Evolutionary conservation across 306 rosid genomes (phyloP).

Genomic region (Geum urbanum): DNA sequence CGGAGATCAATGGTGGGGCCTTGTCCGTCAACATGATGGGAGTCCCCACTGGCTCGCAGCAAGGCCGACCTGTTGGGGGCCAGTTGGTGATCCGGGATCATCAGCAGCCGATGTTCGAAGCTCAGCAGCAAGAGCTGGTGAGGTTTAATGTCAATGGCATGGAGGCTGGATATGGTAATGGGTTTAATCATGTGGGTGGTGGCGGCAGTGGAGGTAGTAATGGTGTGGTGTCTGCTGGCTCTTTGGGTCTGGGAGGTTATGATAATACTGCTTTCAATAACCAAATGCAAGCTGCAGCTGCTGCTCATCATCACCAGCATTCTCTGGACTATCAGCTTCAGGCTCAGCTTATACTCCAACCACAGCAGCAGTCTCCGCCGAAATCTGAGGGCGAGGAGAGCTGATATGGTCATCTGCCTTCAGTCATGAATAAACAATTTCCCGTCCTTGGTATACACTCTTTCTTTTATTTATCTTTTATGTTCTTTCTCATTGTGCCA

Average conservation of each 20-base stretch:
- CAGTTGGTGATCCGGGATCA: conserved; percentile 54
- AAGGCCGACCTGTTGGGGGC: not conserved
- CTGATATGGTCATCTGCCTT: conserved; percentile 7
- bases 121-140: conserved; percentile 49
- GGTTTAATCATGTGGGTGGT: conserved; percentile 39
- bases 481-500: not conserved
- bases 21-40: conserved; percentile 23
- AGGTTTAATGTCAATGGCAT: conserved; percentile 52
- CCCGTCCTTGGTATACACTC: conserved; percentile 7
- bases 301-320: conserved; percentile 29
- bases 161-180: conserved; percentile 47
- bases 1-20: conserved; percentile 5
- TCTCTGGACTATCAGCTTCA: conserved; percentile 41
- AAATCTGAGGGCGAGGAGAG: conserved; percentile 55
- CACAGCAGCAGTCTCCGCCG: conserved; percentile 42
- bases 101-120: conserved; percentile 44
- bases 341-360: conserved; percentile 59
- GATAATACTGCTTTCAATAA: conserved; percentile 25
- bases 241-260: conserved; percentile 50
- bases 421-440: conserved; percentile 2
- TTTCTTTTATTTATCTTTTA: not conserved
- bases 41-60: conserved; percentile 4
- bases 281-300: conserved; percentile 24
- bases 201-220: not conserved
- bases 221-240: conserved; percentile 43